Percentiles rank a stretch among this genome's conserved stretches.
Conservation (phyloP, 306 rosid species). For the Parietaria judaica region DNA sequence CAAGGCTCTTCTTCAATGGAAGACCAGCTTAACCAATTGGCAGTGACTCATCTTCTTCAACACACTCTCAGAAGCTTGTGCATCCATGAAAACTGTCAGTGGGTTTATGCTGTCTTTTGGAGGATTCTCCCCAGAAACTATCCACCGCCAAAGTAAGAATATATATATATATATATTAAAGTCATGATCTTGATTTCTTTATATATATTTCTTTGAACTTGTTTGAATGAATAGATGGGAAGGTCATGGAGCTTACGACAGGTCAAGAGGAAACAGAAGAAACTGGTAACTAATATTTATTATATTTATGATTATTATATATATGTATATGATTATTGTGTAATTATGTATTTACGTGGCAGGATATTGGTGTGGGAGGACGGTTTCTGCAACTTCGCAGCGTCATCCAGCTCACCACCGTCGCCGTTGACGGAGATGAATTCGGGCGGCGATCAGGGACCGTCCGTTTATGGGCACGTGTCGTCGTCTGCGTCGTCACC, state of each 20-base stretch:
- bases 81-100: slow-evolving; percentile 77
- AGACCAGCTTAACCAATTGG: slow-evolving; percentile 73
- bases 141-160: slow-evolving; percentile 89
- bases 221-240: slow-evolving; percentile 63
- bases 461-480: slow-evolving; percentile 48
- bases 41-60: slow-evolving; percentile 94
- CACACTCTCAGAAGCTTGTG: slow-evolving; percentile 92
- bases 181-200: not conserved
- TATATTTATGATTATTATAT: not conserved
- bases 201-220: not conserved
- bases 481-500: too few relatives aligned
- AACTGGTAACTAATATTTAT: slow-evolving; percentile 91
- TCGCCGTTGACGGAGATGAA: slow-evolving; percentile 35
- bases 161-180: not conserved
- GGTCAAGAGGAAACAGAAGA: slow-evolving; percentile 98
- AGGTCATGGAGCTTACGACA: slow-evolving; percentile 83
- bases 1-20: slow-evolving; percentile 29
- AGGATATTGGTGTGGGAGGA: slow-evolving; percentile 99
- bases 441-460: slow-evolving; percentile 37
- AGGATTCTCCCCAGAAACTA: slow-evolving; percentile 97
- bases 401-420: slow-evolving; percentile 42
- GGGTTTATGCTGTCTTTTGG: slow-evolving; percentile 99
- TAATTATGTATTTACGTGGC: slow-evolving; percentile 2
- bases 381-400: slow-evolving; percentile 94
- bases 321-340: slow-evolving; percentile 3